Conservation (phyloP, 192 early-diverging fungal genomes). For the Diversispora epigaea region DNA sequence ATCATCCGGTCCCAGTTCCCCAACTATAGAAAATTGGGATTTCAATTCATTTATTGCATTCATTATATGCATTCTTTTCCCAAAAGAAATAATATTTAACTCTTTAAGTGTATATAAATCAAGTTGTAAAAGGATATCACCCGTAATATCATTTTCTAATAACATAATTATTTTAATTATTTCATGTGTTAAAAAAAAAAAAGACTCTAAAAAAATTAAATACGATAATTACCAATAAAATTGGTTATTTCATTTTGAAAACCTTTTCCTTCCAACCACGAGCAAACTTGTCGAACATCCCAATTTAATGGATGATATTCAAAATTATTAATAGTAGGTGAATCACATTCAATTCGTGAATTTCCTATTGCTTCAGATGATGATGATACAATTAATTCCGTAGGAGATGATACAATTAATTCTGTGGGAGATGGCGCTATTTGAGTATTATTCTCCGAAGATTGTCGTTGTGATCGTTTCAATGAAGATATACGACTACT, state of each 20-base stretch:
- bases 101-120: conserved; percentile 65
- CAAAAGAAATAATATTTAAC: conserved; percentile 62
- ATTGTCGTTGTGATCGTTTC: neutral
- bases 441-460: neutral
- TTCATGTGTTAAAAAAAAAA: neutral
- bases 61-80: conserved; percentile 69
- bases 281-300: conserved; percentile 57
- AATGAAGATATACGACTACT: neutral
- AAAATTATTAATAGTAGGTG: too few relatives aligned
- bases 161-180: neutral
- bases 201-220: too few relatives aligned
- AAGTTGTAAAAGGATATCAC: conserved; percentile 61
- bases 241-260: conserved; percentile 46
- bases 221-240: conserved; percentile 50
- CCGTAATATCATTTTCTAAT: conserved; percentile 69
- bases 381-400: neutral
- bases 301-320: conserved; percentile 49
- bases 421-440: neutral
- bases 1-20: neutral
- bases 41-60: conserved; percentile 60
- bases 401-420: neutral
- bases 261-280: conserved; percentile 56
- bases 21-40: neutral
- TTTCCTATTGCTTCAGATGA: too few relatives aligned
- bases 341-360: too few relatives aligned